Conservation (phyloP, 768 basidiomycete species). For the Calocera viscosa region DNA sequence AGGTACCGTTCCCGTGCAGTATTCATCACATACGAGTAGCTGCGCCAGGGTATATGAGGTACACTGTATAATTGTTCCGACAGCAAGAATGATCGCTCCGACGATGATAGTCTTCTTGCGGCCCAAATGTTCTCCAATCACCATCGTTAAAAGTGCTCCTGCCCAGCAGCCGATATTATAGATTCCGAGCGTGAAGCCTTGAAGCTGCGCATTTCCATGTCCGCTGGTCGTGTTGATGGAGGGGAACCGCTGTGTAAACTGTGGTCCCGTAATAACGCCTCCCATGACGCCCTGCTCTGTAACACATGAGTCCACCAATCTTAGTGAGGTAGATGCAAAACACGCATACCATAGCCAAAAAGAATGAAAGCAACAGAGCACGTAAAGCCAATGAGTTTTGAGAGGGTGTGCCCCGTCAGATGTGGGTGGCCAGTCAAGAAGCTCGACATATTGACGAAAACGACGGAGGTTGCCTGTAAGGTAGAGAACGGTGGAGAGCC, state of each 20-base stretch:
- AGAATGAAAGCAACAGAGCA: not conserved
- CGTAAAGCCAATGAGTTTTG: not conserved
- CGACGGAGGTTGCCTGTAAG: not conserved
- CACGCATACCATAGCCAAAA: not conserved
- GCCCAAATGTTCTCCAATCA: not conserved
- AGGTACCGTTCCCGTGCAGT: too few relatives aligned
- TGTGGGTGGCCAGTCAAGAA: not conserved
- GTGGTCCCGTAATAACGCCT: not conserved
- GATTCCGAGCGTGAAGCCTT: not conserved
- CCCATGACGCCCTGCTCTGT: not conserved
- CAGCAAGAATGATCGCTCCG: not conserved
- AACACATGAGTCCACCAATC: not conserved
- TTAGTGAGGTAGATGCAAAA: not conserved
- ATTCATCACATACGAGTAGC: not conserved
- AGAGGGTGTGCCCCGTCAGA: not conserved
- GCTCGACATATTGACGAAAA: not conserved
- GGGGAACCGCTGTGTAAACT: not conserved
- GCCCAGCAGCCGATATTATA: conserved; percentile 2
- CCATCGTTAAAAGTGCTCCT: not conserved
- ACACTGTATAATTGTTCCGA: not conserved
- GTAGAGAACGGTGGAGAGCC: not conserved
- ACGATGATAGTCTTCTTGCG: not conserved
- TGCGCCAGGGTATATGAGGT: not conserved
- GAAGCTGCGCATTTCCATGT: not conserved
- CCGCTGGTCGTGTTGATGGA: not conserved